Conservation (phyloP, 352 stramenopile genomes). For the Phytophthora megakarya region DNA sequence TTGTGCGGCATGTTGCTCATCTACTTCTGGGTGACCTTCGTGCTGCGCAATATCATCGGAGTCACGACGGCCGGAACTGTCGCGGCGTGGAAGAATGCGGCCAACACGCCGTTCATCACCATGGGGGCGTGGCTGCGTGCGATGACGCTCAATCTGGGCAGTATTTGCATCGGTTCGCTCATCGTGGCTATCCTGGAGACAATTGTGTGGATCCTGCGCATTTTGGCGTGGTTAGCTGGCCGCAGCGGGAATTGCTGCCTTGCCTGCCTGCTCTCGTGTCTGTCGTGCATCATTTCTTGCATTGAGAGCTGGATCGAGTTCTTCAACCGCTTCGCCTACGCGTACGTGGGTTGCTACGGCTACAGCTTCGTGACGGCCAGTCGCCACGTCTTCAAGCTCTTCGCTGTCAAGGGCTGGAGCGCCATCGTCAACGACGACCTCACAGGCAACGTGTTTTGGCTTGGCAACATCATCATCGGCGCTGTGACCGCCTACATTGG, state of each 20-base stretch:
- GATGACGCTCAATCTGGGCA: slow-evolving; percentile 90
- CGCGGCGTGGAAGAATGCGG: slow-evolving; percentile 88
- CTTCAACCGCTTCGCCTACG: slow-evolving; percentile 91
- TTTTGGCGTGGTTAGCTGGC: slow-evolving; percentile 62
- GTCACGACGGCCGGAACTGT: slow-evolving; percentile 91
- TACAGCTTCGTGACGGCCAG: slow-evolving; percentile 86
- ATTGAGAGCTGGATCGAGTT: slow-evolving; percentile 88
- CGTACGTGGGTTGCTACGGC: slow-evolving; percentile 88
- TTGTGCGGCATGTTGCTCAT: slow-evolving; percentile 91
- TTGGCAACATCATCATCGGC: slow-evolving; percentile 83
- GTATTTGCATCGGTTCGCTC: slow-evolving; percentile 93
- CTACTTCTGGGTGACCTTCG: slow-evolving; percentile 92
- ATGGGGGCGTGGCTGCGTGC: slow-evolving; percentile 78
- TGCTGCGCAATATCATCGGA: slow-evolving; percentile 90
- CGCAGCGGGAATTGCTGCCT: slow-evolving; percentile 80
- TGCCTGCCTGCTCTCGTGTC: slow-evolving; percentile 63
- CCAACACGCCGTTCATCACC: slow-evolving; percentile 74
- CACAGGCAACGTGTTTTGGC: slow-evolving; percentile 83
- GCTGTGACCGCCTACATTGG: slow-evolving; percentile 66
- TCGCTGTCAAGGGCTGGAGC: slow-evolving; percentile 81
- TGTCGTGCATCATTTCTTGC: slow-evolving; percentile 80
- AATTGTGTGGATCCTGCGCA: slow-evolving; percentile 66
- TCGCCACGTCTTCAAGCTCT: slow-evolving; percentile 80
- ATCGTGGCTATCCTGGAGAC: slow-evolving; percentile 92
- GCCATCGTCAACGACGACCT: slow-evolving; percentile 91